These are phyloP conservation scores for Myriosclerotinia scirpicola DNA, from an alignment of 2,329 filamentous ascomycete genomes.

Conservation along the genomic window DNA sequence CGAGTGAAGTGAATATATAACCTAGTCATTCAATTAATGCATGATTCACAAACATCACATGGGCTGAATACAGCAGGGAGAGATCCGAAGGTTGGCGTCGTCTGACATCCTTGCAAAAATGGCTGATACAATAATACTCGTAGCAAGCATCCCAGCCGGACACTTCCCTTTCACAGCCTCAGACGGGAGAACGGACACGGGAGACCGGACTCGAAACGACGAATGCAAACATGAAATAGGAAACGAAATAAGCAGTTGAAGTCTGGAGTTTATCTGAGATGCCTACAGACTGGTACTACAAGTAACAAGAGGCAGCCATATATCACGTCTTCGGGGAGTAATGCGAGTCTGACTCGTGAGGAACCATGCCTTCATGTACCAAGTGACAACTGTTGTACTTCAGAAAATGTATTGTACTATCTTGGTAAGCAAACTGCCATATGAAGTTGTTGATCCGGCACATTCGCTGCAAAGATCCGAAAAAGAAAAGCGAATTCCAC, in stretches of 20 bases:
- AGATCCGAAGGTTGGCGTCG: slow-evolving; percentile 9
- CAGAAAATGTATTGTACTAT: background rate
- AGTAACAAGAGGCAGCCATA: background rate
- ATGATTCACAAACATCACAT: background rate
- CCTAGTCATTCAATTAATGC: background rate
- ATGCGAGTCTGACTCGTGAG: background rate
- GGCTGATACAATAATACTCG: slow-evolving; percentile 10
- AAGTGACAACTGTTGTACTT: background rate
- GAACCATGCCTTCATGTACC: background rate
- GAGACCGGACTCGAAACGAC: slow-evolving; percentile 3
- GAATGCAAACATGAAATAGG: background rate
- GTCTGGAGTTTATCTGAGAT: slow-evolving; percentile 6
- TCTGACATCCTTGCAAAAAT: slow-evolving; percentile 11
- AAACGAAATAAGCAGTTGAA: background rate
- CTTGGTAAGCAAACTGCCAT: background rate
- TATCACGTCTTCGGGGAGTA: background rate
- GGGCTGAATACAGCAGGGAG: background rate
- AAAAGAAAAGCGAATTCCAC: background rate
- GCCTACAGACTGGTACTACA: background rate
- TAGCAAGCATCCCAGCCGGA: background rate
- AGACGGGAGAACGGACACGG: slow-evolving; percentile 1
- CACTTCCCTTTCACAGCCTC: slow-evolving; percentile 8
- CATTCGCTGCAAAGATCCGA: background rate
- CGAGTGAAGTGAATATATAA: background rate
- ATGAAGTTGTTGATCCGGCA: background rate